These are phyloP conservation scores for Xylaria sp. DNA, from an alignment of 2,329 filamentous ascomycete species.

Conservation along the genomic window DNA sequence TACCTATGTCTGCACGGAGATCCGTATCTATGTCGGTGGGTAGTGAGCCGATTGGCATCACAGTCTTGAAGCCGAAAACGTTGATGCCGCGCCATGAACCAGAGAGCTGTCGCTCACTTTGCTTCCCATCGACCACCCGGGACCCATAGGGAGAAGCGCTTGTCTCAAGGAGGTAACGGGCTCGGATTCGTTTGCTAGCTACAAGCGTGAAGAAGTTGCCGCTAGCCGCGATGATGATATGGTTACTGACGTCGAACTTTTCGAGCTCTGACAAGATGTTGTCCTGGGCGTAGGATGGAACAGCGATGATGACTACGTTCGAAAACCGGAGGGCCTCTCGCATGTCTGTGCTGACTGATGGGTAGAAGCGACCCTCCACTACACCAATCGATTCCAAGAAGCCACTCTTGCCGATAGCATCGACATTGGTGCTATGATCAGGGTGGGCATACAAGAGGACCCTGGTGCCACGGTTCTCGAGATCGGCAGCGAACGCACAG, in stretches of 20 bases:
- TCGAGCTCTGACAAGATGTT: slow-evolving; percentile 31
- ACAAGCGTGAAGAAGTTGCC: slow-evolving; percentile 37
- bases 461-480: slow-evolving; percentile 33
- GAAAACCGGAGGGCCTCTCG: slow-evolving; percentile 30
- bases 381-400: slow-evolving; percentile 27
- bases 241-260: slow-evolving; percentile 23
- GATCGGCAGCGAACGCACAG: slow-evolving; percentile 35
- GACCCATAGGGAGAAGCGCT: slow-evolving; percentile 32
- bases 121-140: slow-evolving; percentile 27
- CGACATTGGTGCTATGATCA: slow-evolving; percentile 29
- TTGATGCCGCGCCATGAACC: slow-evolving; percentile 21
- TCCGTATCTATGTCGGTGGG: slow-evolving; percentile 18
- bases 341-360: slow-evolving; percentile 30
- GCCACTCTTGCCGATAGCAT: slow-evolving; percentile 22
- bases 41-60: slow-evolving; percentile 33
- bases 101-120: slow-evolving; percentile 4
- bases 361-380: slow-evolving; percentile 30
- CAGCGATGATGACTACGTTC: slow-evolving; percentile 28
- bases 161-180: slow-evolving; percentile 34
- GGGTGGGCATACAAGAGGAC: slow-evolving; percentile 36
- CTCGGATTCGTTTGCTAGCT: slow-evolving; percentile 23
- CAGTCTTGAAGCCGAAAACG: slow-evolving; percentile 32
- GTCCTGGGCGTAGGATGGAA: slow-evolving; percentile 32
- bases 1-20: slow-evolving; percentile 19
- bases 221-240: slow-evolving; percentile 30